A percentile compares a stretch with the other conserved stretches of the same genome.
Conservation (phyloP, 108 stramenopile species). For the Nannochloropsis salina region DNA sequence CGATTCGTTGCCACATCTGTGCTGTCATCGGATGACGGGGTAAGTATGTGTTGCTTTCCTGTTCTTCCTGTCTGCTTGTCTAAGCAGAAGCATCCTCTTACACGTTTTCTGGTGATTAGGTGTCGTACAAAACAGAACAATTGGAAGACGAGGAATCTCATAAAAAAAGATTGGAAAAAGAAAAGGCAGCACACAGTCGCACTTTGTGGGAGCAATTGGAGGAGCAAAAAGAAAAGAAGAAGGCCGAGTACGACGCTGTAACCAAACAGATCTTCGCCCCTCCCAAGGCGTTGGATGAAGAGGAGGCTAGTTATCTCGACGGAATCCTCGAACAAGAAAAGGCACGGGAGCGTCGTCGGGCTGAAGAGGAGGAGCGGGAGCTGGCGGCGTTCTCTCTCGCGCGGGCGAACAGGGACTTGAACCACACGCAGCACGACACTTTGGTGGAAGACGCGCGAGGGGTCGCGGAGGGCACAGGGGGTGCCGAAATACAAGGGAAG, state of each 20-base stretch:
- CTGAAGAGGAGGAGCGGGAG: slow-evolving; percentile 16
- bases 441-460: background rate
- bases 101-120: background rate
- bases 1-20: slow-evolving; percentile 3
- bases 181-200: background rate
- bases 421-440: background rate
- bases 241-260: slow-evolving; percentile 36
- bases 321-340: background rate
- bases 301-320: slow-evolving; percentile 21
- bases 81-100: background rate
- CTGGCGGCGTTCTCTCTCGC: slow-evolving; percentile 10
- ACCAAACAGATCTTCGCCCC: slow-evolving; percentile 38
- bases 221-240: slow-evolving; percentile 41
- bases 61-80: too few relatives aligned
- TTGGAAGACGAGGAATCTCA: background rate
- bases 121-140: background rate
- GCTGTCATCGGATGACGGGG: background rate
- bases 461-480: background rate
- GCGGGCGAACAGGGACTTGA: background rate
- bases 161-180: background rate
- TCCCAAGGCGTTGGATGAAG: slow-evolving; percentile 38
- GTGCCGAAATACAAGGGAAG: background rate
- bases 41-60: background rate
- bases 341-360: background rate
- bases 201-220: slow-evolving; percentile 30